phyloP scores from a whole-genome alignment of 2,329 filamentous ascomycete genomes.

The Endothia cerciana region DNA sequence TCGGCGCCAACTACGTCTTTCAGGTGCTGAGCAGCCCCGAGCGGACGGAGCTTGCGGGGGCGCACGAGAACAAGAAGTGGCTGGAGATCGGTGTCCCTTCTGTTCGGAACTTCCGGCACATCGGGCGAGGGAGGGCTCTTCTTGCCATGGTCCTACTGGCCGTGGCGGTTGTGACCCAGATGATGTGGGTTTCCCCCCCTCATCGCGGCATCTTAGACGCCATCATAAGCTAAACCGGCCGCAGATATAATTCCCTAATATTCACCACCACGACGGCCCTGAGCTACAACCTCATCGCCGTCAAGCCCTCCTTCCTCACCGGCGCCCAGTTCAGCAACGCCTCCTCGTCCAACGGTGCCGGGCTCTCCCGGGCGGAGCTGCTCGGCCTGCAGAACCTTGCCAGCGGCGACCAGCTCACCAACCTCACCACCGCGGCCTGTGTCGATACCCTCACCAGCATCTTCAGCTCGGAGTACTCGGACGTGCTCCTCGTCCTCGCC shows the following conservation, averaged over 20 bases:
- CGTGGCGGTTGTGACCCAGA: conserved; percentile 49
- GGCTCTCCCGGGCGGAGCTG: conserved; percentile 41
- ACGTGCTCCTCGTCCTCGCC: conserved; percentile 42
- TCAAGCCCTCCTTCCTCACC: conserved; percentile 41
- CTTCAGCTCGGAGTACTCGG: conserved; percentile 40
- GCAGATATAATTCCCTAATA: conserved; percentile 57
- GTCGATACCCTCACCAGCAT: conserved; percentile 38
- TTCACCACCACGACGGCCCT: conserved; percentile 45
- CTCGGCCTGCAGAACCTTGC: conserved; percentile 42
- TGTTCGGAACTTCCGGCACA: conserved; percentile 50
- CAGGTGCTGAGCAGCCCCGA: conserved; percentile 60
- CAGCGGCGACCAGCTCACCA: conserved; percentile 35
- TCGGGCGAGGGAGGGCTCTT: conserved; percentile 46
- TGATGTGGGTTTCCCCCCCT: conserved; percentile 48
- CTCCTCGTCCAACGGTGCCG: conserved; percentile 40
- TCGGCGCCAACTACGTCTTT: conserved; percentile 56
- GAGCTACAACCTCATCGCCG: conserved; percentile 41
- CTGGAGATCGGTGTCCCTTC: conserved; percentile 59
- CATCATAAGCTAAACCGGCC: conserved; percentile 1
- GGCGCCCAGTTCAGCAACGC: conserved; percentile 44
- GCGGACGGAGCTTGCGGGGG: conserved; percentile 50
- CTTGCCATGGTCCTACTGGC: conserved; percentile 46
- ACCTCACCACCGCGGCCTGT: conserved; percentile 40
- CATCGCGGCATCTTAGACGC: background rate
- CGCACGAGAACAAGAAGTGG: conserved; percentile 52